phyloP scores from a whole-genome alignment of 176 grass and related monocot genomes.

The Bromus sterilis region DNA sequence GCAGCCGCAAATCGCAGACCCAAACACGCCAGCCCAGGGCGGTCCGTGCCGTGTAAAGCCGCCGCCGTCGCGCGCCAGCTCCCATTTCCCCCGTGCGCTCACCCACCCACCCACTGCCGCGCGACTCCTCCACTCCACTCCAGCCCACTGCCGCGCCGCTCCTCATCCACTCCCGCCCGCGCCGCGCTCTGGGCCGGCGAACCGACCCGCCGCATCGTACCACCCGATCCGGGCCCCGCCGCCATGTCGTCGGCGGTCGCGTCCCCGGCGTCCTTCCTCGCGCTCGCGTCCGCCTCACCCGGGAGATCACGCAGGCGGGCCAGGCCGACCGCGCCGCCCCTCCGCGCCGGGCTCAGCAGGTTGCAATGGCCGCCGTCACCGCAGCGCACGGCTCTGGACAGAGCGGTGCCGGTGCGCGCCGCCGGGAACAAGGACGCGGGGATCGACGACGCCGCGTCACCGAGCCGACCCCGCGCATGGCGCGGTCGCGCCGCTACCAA shows the following conservation, averaged over 20 bases:
- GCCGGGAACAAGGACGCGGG: not conserved
- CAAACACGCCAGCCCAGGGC: not conserved
- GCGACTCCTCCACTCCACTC: not conserved
- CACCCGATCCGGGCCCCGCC: not conserved
- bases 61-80: not conserved
- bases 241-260: conserved; percentile 27
- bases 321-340: not conserved
- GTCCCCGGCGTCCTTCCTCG: conserved; percentile 22
- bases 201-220: not conserved
- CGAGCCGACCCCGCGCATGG: not conserved
- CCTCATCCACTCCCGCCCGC: not conserved
- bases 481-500: not conserved
- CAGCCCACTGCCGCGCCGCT: not conserved
- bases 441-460: not conserved
- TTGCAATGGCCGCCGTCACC: not conserved
- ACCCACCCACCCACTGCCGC: not conserved
- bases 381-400: not conserved
- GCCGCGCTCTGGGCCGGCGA: not conserved
- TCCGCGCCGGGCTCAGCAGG: not conserved
- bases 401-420: not conserved
- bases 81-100: not conserved
- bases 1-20: not conserved
- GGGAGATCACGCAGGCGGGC: not conserved
- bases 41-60: conserved; percentile 1
- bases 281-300: conserved; percentile 3